phyloP scores from a whole-genome alignment of 1,284 basidiomycete genomes.

The Exobasidium rhododendri region DNA sequence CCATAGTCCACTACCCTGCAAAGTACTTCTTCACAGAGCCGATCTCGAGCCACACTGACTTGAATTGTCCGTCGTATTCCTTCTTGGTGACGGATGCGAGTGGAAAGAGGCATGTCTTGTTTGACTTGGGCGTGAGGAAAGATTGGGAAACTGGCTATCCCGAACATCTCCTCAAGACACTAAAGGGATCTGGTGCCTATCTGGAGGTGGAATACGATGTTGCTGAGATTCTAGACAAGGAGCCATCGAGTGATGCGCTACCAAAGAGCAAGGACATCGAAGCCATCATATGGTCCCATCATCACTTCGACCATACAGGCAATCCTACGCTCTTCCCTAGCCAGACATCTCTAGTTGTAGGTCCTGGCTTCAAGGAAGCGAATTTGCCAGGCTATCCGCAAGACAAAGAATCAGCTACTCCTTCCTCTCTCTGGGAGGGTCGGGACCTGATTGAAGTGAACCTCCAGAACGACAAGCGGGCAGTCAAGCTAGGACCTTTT shows the following conservation, averaged over 20 bases:
- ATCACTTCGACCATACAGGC: slow-evolving; percentile 15
- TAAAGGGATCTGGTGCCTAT: not conserved
- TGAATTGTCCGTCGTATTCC: slow-evolving; percentile 5
- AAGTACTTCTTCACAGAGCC: not conserved
- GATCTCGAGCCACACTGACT: not conserved
- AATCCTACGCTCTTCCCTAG: slow-evolving; percentile 4
- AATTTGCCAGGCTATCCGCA: slow-evolving; percentile 8
- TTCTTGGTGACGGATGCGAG: slow-evolving; percentile 4
- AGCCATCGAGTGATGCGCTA: not conserved
- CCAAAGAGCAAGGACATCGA: slow-evolving; percentile 8
- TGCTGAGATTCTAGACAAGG: slow-evolving; percentile 6
- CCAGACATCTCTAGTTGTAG: slow-evolving; percentile 1
- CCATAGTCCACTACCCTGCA: not conserved
- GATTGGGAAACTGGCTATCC: slow-evolving; percentile 6
- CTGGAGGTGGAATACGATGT: slow-evolving; percentile 10
- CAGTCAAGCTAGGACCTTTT: not conserved
- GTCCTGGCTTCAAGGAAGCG: slow-evolving; percentile 6
- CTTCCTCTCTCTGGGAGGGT: slow-evolving; percentile 4
- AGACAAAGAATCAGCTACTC: not conserved
- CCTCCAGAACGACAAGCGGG: not conserved
- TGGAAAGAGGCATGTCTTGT: slow-evolving; percentile 8
- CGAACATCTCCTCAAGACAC: not conserved
- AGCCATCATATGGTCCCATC: slow-evolving; percentile 12
- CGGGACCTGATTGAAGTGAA: slow-evolving; percentile 7
- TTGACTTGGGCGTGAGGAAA: slow-evolving; percentile 4